Evolutionary conservation across 441 rosid species (phyloP), one percentile per base, ranked within the genome.

Genomic region (Erodium moschatum): DNA sequence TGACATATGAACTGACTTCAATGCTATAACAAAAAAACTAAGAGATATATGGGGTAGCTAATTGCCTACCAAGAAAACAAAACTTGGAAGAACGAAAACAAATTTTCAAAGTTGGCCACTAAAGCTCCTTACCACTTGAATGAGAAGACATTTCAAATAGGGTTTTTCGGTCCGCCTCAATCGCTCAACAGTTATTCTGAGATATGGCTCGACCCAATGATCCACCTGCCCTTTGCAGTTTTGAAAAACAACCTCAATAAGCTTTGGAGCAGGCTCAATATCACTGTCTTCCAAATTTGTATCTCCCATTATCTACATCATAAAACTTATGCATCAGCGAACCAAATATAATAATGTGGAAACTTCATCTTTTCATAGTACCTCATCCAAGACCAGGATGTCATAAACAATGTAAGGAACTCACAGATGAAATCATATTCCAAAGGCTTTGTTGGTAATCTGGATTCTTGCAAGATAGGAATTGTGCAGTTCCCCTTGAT

Each of bases 381-480:
- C 1, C 48, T 42, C 48, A 42, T 42, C 48, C 13, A 42, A 42
- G 2, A 42, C 48, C 48, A 42, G 13, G 13, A 9, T 8, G 48
- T 42, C 48, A 0, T 8, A 42, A 42, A 42, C 10, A 5, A 42
- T 11, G 48, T 42, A 9, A 42, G 13, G 13, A 42, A 42, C 48
- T 42, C 48, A 42, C 48, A 67, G 83, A 70, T 70, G 99, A 95
- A 70, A 91, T 74, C 89, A 87, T 89, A 75, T 65, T 82, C 97
- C 97, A 91, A 69, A 95, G 95, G 83, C 90, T 89, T 80, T 90
- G 96, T 85, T 87, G 97, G 88, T 95, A 95, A 81, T 87, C 79
- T 13, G 97, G 97, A 69, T 89, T 92, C 82, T 87, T 88, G 89
- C 93, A 90, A 48, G 80, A 71, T 48, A 95, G 89, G 78, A 82